Conservation (phyloP, 192 early-diverging fungal species). For the Entomortierella parvispora region DNA sequence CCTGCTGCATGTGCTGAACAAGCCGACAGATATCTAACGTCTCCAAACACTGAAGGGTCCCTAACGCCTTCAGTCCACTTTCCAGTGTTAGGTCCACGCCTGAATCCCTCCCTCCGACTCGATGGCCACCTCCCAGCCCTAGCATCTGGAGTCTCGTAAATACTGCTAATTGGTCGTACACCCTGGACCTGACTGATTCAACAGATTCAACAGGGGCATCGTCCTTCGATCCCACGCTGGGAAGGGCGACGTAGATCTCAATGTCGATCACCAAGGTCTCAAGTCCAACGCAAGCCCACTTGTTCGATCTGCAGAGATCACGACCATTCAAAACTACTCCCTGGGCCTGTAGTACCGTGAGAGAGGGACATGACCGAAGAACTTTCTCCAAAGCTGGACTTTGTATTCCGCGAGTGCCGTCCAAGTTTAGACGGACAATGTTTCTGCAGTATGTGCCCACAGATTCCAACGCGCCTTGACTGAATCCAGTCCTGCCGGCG, state of each 20-base stretch:
- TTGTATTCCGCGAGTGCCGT: conserved; percentile 40
- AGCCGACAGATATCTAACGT: conserved; percentile 20
- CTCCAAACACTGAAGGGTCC: conserved; percentile 23
- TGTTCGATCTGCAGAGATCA: conserved; percentile 6
- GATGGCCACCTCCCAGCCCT: conserved; percentile 44
- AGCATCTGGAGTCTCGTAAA: conserved; percentile 18
- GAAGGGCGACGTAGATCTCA: conserved; percentile 14
- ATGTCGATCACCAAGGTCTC: conserved; percentile 30
- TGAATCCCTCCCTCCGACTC: conserved; percentile 11
- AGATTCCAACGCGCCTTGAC: conserved; percentile 15
- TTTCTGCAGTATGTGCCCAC: conserved; percentile 8
- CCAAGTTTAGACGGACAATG: conserved; percentile 36
- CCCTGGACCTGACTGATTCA: background rate
- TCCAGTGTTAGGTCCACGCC: conserved; percentile 36
- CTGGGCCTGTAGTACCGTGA: conserved; percentile 15
- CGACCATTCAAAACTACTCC: conserved; percentile 44
- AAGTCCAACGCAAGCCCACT: conserved; percentile 25
- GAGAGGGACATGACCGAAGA: conserved; percentile 6
- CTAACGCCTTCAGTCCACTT: conserved; percentile 19
- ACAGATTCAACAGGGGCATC: background rate
- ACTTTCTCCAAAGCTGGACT: conserved; percentile 15
- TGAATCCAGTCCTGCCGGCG: conserved; percentile 43
- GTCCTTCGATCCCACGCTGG: background rate
- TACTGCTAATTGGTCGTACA: conserved; percentile 19
- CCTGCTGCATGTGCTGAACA: background rate